Percentiles rank a stretch among this genome's conserved stretches.
phyloP scores from a whole-genome alignment of 2,329 filamentous ascomycete genomes.

The Coleophoma eucalyptorum region DNA sequence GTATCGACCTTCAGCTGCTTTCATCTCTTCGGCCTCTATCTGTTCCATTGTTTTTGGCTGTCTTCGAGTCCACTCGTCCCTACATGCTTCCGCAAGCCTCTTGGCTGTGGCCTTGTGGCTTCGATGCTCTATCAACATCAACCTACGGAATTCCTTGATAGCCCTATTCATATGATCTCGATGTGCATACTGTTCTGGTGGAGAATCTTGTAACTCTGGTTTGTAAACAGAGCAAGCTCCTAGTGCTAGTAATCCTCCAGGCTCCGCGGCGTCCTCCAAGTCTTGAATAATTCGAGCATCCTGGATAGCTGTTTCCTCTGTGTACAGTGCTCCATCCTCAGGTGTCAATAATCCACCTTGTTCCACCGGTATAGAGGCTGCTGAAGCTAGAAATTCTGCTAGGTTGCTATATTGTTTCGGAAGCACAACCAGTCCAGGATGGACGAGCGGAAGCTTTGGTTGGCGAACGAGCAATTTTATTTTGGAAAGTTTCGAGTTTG shows the following conservation, averaged over 20 bases:
- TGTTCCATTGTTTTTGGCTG: conserved; percentile 78
- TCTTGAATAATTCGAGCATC: conserved; percentile 69
- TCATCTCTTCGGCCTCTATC: conserved; percentile 72
- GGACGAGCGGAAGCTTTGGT: conserved; percentile 52
- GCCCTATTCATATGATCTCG: conserved; percentile 81
- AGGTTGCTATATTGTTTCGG: conserved; percentile 50
- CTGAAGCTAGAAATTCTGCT: conserved; percentile 52
- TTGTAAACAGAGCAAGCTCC: conserved; percentile 69
- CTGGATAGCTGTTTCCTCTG: conserved; percentile 56
- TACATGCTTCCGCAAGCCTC: conserved; percentile 71
- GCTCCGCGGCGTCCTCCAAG: conserved; percentile 69
- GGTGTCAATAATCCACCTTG: conserved; percentile 50
- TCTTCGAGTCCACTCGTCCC: conserved; percentile 69
- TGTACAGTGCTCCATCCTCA: conserved; percentile 54
- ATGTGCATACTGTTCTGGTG: conserved; percentile 78
- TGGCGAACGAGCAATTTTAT: conserved; percentile 46
- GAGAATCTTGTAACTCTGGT: conserved; percentile 65
- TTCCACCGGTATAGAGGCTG: conserved; percentile 48
- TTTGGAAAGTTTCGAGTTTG: conserved; percentile 31
- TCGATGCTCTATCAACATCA: conserved; percentile 76
- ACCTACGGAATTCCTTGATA: conserved; percentile 72
- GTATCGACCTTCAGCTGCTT: conserved; percentile 64
- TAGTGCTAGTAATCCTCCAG: conserved; percentile 70
- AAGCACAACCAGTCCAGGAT: conserved; percentile 51
- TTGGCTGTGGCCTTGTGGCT: conserved; percentile 76